phyloP scores from a whole-genome alignment of 2,329 filamentous ascomycete species.

The Alternaria consortialis region DNA sequence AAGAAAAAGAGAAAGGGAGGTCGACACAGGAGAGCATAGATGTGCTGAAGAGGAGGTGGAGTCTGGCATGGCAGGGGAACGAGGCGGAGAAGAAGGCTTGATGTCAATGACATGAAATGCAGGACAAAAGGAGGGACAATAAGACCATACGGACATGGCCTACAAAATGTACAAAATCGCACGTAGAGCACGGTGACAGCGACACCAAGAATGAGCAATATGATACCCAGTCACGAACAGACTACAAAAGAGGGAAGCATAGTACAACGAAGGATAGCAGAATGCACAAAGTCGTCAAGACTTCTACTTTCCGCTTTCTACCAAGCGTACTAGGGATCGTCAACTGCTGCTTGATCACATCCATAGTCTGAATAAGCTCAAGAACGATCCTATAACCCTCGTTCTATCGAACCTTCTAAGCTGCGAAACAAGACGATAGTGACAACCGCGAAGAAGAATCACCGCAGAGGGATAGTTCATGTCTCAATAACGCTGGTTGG shows the following conservation, averaged over 20 bases:
- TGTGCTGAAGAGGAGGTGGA: slow-evolving; percentile 52
- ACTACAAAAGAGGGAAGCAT: background rate
- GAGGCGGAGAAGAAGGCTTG: background rate
- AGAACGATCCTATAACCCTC: background rate
- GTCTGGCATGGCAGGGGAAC: slow-evolving; percentile 38
- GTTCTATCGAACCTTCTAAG: background rate
- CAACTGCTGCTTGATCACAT: background rate
- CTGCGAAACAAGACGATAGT: background rate
- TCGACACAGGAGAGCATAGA: slow-evolving; percentile 50
- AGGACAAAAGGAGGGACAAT: background rate
- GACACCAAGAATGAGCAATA: background rate
- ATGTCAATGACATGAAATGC: background rate
- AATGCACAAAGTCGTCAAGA: no score
- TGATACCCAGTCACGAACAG: background rate
- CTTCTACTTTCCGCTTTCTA: background rate
- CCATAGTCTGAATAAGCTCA: background rate
- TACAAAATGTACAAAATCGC: background rate
- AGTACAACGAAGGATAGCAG: background rate
- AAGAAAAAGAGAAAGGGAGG: slow-evolving; percentile 59
- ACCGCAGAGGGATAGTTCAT: background rate
- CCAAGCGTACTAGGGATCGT: background rate
- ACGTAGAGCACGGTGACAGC: background rate
- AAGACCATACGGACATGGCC: background rate
- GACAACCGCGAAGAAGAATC: background rate
- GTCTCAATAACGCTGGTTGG: background rate